A percentile compares a stretch with the other conserved stretches of the same genome.
phyloP scores from a whole-genome alignment of 1,139 yeast genomes.

The Saccharomyces hybrid region DNA sequence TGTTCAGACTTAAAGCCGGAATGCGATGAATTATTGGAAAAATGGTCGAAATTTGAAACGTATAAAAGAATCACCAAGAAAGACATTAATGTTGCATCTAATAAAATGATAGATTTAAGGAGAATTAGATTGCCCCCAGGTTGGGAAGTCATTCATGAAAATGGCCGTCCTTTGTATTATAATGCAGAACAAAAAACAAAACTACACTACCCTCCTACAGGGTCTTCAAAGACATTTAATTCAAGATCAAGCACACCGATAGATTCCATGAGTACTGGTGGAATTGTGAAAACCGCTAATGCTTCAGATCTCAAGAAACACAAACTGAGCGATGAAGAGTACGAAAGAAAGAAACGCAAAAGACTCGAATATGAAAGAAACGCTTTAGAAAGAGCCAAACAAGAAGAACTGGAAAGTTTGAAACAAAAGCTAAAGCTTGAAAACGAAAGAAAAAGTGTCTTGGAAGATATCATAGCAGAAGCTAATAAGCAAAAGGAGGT shows the following conservation, averaged over 20 bases:
- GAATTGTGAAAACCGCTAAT: background rate
- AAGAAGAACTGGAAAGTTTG: slow-evolving; percentile 25
- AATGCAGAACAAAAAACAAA: slow-evolving; percentile 27
- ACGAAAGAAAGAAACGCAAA: slow-evolving; percentile 17
- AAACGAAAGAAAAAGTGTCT: slow-evolving; percentile 22
- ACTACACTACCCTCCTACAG: slow-evolving; percentile 26
- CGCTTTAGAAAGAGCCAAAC: slow-evolving; percentile 21
- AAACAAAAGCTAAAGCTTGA: slow-evolving; percentile 24
- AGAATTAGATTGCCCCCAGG: slow-evolving; percentile 30
- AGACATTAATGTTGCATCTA: slow-evolving; percentile 18
- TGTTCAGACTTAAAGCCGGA: slow-evolving; percentile 34
- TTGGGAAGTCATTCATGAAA: slow-evolving; percentile 30
- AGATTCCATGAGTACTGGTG: background rate
- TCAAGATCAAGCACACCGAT: slow-evolving; percentile 2
- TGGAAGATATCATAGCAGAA: slow-evolving; percentile 37
- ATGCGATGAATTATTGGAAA: slow-evolving; percentile 44
- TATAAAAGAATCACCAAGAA: slow-evolving; percentile 58
- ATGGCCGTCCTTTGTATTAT: slow-evolving; percentile 29
- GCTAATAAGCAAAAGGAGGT: slow-evolving; percentile 32
- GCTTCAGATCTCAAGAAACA: background rate
- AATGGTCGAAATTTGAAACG: slow-evolving; percentile 71
- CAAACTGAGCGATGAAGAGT: slow-evolving; percentile 14
- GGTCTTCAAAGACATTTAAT: slow-evolving; percentile 14
- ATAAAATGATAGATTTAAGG: slow-evolving; percentile 22
- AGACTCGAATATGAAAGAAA: slow-evolving; percentile 20